Percentiles rank a stretch among this genome's conserved stretches.
phyloP scores from a whole-genome alignment of 805 yeast species.

The Torulaspora indica region DNA sequence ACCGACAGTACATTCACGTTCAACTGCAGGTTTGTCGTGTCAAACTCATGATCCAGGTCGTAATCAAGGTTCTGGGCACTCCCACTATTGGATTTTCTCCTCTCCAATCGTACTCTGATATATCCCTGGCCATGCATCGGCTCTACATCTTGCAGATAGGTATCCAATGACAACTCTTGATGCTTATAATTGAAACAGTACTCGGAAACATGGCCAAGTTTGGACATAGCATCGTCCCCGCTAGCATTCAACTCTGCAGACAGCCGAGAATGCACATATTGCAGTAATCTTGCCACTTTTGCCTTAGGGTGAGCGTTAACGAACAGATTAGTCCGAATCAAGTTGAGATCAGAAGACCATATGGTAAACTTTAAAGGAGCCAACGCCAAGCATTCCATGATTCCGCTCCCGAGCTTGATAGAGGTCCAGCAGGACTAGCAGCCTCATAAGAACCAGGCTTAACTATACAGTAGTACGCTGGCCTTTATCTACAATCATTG shows the following conservation, averaged over 20 bases:
- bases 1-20: conserved; percentile 26
- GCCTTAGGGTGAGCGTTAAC: conserved; percentile 29
- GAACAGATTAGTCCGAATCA: conserved; percentile 15
- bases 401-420: background rate
- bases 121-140: conserved; percentile 15
- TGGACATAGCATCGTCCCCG: background rate
- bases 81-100: conserved; percentile 1
- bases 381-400: conserved; percentile 15
- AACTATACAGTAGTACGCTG: background rate
- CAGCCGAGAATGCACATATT: conserved; percentile 26
- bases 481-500: conserved; percentile 1
- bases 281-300: conserved; percentile 24
- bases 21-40: conserved; percentile 16
- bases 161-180: conserved; percentile 10
- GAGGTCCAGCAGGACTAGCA: background rate
- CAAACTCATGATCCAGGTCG: conserved; percentile 17
- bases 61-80: conserved; percentile 14
- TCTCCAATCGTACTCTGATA: conserved; percentile 18
- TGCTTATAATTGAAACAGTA: conserved; percentile 12
- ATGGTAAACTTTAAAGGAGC: conserved; percentile 23
- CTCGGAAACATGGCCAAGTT: conserved; percentile 10
- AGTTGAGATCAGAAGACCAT: conserved; percentile 18
- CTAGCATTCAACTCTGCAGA: conserved; percentile 7
- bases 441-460: background rate
- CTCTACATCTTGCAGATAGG: conserved; percentile 16